Evolutionary conservation across 129 eudicot genomes (phyloP), one percentile per base, ranked within the genome.

Genomic region (Smallanthus sonchifolius): DNA sequence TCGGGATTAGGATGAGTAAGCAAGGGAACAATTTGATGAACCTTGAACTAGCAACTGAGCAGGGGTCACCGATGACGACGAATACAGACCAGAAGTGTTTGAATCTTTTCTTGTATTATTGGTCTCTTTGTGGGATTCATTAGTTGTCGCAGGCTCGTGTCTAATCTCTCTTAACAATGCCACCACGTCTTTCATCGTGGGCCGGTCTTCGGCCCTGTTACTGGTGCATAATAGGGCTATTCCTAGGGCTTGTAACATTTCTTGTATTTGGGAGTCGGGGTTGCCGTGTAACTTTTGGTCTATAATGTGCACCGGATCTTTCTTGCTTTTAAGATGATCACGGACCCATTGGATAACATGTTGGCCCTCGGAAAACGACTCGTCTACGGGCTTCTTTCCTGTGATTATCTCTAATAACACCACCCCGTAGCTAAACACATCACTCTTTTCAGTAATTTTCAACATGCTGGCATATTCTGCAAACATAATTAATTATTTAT

Each of bases 321-420:
- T 77, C 56, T 90, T 86, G 80, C 90, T 87, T 79, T 86, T 93
- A 11, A 93, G 84, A 80, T 85, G 92, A 37, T 84, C 90, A 17
- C 96, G 92, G 24, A 88, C 98, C 96, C 96, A 93, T 69, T 93
- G 95, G 35, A 90, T 84, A 0, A 93, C 95, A 49, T 93, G 97
- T 32, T 86, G 96, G 7, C 83, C 86, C 4, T 89, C 95, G 0
- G 95, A 84, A 49, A 87, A 93, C 1, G 98, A 84, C 30, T 96
- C 92, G 54, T 90, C 98, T 2, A 78, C 91, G 0, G 98, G 97
- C 38, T 84, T 79, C 67, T 87, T 90, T 0, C 98, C 95, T 0
- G 98, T 93, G 66, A 93, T 84, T 70, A 88, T 83, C 72, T 93
- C 98, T 52, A 90, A 80, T 42, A 93, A 59, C 10, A 93, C 98